Evolutionary conservation across 768 basidiomycete genomes (phyloP), one percentile per base, ranked within the genome.

Genomic region (Calocybe indica): DNA sequence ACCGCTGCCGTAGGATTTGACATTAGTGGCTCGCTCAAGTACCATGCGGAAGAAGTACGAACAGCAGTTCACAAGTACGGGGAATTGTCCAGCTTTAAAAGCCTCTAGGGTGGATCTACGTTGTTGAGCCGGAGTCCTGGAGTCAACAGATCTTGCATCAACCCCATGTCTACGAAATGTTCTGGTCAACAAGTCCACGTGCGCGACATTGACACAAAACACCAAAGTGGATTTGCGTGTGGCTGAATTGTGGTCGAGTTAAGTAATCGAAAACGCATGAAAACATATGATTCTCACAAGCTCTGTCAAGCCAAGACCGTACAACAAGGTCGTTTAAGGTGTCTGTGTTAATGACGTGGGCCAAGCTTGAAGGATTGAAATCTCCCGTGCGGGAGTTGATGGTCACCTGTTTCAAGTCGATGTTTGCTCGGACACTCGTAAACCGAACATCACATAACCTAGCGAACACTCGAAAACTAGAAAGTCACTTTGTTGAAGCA

Each of bases 21-120:
- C 22, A 22, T 22, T 4, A 22, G 22, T 22, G 2, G 22, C 22
- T 22, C 22, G 22, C 22, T 22, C 22, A 22, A 43, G 11, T 31
- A 40, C 12, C 12, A 37, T 1, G 2, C 33, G 39, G 7, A 38
- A 42, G 4, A 37, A 40, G 44, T 7, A 57, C 68, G 43, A 33
- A 89, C 89, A 85, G 58, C 93, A 97, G 58, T 97, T 97, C 40
- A 97, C 65, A 28, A 98, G 71, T 1, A 98, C 88, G 8, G 92
- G 91, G 58, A 82, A 96, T 44, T 76, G 60, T 6, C 88, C 86
- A 6, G 70, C 67, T 58, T 74, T 82, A 64, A 97, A 98, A 1
- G 69, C 72, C 4, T 69, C 60, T 4, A 97, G 65, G 1, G 92
- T 67, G 2, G 73, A 70, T 52, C 74, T 77, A 8, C 94, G 80